Conservation (phyloP, 2,329 filamentous ascomycete genomes). For the Emericellopsis cladophorae region DNA sequence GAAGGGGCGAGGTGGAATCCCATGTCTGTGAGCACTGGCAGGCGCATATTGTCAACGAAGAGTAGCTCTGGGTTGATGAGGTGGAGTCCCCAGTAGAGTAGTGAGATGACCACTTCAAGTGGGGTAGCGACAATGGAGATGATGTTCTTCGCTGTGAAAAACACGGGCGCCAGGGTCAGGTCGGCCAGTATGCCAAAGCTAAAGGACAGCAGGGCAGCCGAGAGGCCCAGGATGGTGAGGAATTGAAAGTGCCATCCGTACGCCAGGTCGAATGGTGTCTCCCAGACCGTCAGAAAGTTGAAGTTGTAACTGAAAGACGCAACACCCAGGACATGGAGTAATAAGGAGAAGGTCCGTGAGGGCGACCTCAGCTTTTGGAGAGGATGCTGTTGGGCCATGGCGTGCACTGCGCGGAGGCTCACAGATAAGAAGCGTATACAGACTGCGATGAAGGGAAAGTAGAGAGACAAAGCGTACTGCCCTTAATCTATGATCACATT, state of each 20-base stretch:
- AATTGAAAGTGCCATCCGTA: conserved; percentile 62
- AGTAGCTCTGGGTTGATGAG: conserved; percentile 40
- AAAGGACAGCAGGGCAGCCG: conserved; percentile 49
- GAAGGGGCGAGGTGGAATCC: conserved; percentile 56
- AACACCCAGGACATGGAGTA: conserved; percentile 44
- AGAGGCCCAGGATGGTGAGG: conserved; percentile 61
- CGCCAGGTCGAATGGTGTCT: conserved; percentile 38
- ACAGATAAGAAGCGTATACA: too few species aligned
- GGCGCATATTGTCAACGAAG: conserved; percentile 39
- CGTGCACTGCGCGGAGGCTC: not conserved
- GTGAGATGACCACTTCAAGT: conserved; percentile 56
- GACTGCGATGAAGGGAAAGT: too few species aligned
- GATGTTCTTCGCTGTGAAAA: conserved; percentile 56
- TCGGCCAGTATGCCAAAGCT: conserved; percentile 50
- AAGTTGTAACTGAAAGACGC: conserved; percentile 41
- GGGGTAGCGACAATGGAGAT: conserved; percentile 54
- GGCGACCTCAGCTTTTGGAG: conserved; percentile 56
- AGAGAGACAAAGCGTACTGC: too few species aligned
- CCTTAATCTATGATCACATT: too few species aligned
- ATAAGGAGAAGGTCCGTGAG: conserved; percentile 47
- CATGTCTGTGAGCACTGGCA: conserved; percentile 44
- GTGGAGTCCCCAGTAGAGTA: conserved; percentile 61
- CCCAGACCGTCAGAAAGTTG: conserved; percentile 33
- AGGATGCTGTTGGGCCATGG: conserved; percentile 37
- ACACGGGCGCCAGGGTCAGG: conserved; percentile 38